Base-by-base conservation (phyloP, 164 flowering plant genomes). In the Litsea cubeba region DNA sequence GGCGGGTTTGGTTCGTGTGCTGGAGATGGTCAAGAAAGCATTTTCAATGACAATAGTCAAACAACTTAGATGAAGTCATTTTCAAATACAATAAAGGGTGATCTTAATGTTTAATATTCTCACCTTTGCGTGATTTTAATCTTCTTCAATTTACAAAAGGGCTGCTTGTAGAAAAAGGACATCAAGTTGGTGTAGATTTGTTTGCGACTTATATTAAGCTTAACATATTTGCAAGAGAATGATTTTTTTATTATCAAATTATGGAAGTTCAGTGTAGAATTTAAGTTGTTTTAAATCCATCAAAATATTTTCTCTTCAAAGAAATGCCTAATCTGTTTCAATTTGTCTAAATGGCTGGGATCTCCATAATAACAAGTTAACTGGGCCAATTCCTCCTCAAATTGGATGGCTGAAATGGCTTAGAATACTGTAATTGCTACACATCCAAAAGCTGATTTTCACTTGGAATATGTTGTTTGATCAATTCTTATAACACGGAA, bases 321-420 rank as follows among this genome's bases (percentile, higher is more conserved):
- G 51, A 74, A 30, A 74, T 74, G 23, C 51, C 62, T 74, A 64
- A 77, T 72, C 24, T 63, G 57, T 68, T 17, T 58, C 20, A 64
- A 7, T 71, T 1, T 76, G 50, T 80, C 57, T 57, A n/a, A 69
- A 12, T 84, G 64, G 57, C 94, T 93, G 98, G 89, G 99, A 95
- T 86, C 90, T 95, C 57, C 99, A 95, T 74, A 95, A 95, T 70
- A 95, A 95, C 89, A 95, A 93, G 83, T 81, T 95, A 83, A 95
- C 94, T 7, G 99, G 99, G 23, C 97, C 98, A 51, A 92, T 93
- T 76, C 98, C 99, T 76, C 88, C 98, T 62, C 97, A 95, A 82
- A 95, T 95, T 71, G 97, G 96, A 73, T 85, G 99, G 71, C 83
- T 95, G 77, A 95, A 81, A 84, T 95, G 86, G 57, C 97, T 93